Evolutionary conservation across 1,139 yeast genomes (phyloP).

Genomic region (Pichia sp.): DNA sequence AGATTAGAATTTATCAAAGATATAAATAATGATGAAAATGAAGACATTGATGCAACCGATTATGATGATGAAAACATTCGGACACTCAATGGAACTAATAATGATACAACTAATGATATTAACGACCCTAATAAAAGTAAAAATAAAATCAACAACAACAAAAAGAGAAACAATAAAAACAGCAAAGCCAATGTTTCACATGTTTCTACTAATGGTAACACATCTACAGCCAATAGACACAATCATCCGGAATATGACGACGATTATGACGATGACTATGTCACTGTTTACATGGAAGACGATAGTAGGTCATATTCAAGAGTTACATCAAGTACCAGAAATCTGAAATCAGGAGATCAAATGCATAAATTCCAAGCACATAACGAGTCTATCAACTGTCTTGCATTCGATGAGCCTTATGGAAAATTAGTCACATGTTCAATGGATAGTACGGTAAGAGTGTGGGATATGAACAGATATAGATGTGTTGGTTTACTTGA

Average conservation of each 20-base stretch:
- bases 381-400: slow-evolving; percentile 46
- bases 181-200: neutral
- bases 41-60: slow-evolving; percentile 17
- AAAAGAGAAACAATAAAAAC: neutral
- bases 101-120: slow-evolving; percentile 25
- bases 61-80: slow-evolving; percentile 15
- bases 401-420: slow-evolving; percentile 70
- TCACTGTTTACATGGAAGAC: slow-evolving; percentile 10
- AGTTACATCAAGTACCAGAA: slow-evolving; percentile 35
- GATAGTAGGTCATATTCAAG: slow-evolving; percentile 13
- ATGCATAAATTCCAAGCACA: slow-evolving; percentile 56
- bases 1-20: slow-evolving; percentile 37
- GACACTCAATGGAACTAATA: slow-evolving; percentile 7
- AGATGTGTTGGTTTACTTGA: slow-evolving; percentile 47
- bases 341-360: slow-evolving; percentile 54
- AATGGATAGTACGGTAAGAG: slow-evolving; percentile 74
- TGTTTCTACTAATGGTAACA: neutral
- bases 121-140: slow-evolving; percentile 7
- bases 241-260: slow-evolving; percentile 2
- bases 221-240: neutral
- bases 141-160: slow-evolving; percentile 1
- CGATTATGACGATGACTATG: slow-evolving; percentile 13
- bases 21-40: slow-evolving; percentile 21
- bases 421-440: slow-evolving; percentile 78
- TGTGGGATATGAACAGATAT: slow-evolving; percentile 73